A percentile compares a stretch with the other conserved stretches of the same genome.
phyloP scores from a whole-genome alignment of 176 grass and related monocot species.

The Raddia guianensis region DNA sequence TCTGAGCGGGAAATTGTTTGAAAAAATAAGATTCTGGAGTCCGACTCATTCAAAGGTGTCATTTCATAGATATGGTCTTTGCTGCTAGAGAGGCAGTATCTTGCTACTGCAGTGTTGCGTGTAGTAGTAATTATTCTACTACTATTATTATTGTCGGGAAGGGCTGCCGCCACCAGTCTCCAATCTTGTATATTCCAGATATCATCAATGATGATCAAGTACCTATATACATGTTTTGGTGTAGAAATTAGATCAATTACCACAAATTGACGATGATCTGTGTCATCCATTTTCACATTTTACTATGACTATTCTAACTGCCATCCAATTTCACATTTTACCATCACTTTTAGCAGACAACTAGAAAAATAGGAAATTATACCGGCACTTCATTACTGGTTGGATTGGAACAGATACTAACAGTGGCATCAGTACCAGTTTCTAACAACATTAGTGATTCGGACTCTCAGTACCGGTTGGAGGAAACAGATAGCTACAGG shows the following conservation, averaged over 20 bases:
- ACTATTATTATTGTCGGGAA: neutral
- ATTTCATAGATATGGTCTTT: neutral
- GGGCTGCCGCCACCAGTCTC: constrained; percentile 8
- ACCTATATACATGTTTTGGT: neutral
- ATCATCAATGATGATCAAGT: constrained; percentile 29
- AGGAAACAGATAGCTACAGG: too few species aligned
- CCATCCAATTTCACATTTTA: too few species aligned
- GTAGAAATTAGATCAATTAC: neutral
- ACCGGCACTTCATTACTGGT: too few species aligned
- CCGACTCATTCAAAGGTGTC: neutral
- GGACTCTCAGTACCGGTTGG: too few species aligned
- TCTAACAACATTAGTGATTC: too few species aligned
- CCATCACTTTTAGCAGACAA: too few species aligned
- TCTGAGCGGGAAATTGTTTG: neutral
- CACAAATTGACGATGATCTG: neutral
- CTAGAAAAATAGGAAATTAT: too few species aligned
- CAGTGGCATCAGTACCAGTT: too few species aligned
- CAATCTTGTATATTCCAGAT: constrained; percentile 24
- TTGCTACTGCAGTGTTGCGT: constrained; percentile 2
- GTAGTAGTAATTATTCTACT: constrained; percentile 30
- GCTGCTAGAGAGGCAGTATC: neutral
- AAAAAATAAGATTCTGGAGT: constrained; percentile 18
- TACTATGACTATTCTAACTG: too few species aligned
- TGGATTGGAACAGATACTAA: too few species aligned
- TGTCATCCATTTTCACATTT: too few species aligned